A percentile compares a stretch with the other conserved stretches of the same genome.
These are phyloP conservation scores for Pigoraptor vietnamica DNA, from an alignment of 78 protist species.

Conservation along the genomic window DNA sequence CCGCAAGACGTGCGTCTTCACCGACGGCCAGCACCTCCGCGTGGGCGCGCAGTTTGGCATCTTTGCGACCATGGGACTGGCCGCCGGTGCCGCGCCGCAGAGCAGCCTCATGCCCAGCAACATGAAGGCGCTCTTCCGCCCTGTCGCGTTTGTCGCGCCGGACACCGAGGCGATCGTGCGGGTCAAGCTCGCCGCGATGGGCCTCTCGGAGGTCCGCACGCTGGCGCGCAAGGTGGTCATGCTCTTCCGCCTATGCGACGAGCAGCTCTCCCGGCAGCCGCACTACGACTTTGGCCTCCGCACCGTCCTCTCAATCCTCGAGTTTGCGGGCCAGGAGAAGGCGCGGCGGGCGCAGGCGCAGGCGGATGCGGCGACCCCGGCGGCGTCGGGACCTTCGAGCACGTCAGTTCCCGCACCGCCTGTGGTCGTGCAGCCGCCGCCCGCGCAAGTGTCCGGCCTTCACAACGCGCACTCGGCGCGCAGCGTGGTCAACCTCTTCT, in stretches of 20 bases:
- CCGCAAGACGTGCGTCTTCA: conserved; percentile 50
- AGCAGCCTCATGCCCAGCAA: conserved; percentile 73
- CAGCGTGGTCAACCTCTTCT: background rate
- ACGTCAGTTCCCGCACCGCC: too few relatives aligned
- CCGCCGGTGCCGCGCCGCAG: conserved; percentile 86
- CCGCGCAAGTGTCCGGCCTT: too few relatives aligned
- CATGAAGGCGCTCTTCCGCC: conserved; percentile 80
- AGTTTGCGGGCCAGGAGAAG: background rate
- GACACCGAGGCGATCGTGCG: conserved; percentile 68
- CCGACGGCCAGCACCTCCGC: conserved; percentile 43
- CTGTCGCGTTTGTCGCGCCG: conserved; percentile 91
- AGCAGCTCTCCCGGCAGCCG: conserved; percentile 79
- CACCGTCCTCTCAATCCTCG: conserved; percentile 88
- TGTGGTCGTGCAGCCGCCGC: too few relatives aligned
- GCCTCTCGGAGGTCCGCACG: conserved; percentile 81
- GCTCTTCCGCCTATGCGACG: conserved; percentile 87
- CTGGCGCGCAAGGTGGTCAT: conserved; percentile 89
- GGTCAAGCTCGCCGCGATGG: conserved; percentile 91
- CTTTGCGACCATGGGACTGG: conserved; percentile 91
- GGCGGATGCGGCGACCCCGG: background rate
- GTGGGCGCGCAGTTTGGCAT: conserved; percentile 46
- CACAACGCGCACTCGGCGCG: background rate
- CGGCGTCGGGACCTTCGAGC: too few relatives aligned
- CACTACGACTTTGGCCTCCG: conserved; percentile 99
- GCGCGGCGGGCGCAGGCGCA: background rate